phyloP scores from a whole-genome alignment of 805 yeast species.

The Millerago galiae region DNA sequence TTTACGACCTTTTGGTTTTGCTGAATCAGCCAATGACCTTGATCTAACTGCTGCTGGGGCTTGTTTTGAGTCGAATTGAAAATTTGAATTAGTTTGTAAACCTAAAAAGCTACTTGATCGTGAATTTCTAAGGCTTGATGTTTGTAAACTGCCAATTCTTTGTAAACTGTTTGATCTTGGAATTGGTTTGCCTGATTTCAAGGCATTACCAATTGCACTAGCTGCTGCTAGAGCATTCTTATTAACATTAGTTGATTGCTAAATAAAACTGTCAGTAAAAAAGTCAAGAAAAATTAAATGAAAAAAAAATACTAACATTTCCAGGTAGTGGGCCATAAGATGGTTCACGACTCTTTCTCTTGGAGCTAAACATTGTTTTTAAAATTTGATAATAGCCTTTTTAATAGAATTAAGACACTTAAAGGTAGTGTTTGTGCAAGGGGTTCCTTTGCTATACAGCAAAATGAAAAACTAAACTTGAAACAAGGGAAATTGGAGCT shows the following conservation, averaged over 20 bases:
- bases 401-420: too few relatives aligned
- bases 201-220: conserved; percentile 44
- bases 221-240: conserved; percentile 62
- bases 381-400: background rate
- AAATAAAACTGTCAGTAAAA: conserved; percentile 7
- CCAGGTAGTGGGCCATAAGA: conserved; percentile 8
- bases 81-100: conserved; percentile 14
- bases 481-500: too few relatives aligned
- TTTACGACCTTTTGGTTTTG: conserved; percentile 1
- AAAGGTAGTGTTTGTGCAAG: too few relatives aligned
- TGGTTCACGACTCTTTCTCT: conserved; percentile 12
- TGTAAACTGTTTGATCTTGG: conserved; percentile 25
- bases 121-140: conserved; percentile 7
- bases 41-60: conserved; percentile 13
- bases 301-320: conserved; percentile 2
- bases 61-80: conserved; percentile 8
- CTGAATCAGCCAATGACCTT: conserved; percentile 12
- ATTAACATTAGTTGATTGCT: conserved; percentile 26
- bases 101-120: conserved; percentile 21
- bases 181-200: conserved; percentile 28
- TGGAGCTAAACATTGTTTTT: conserved; percentile 6
- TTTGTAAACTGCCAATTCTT: conserved; percentile 18
- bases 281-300: background rate
- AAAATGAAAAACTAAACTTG: too few relatives aligned
- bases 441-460: too few relatives aligned